A percentile compares a stretch with the other conserved stretches of the same genome.
Evolutionary conservation across 441 rosid species (phyloP).

Genomic region (Corymbia calophylla): DNA sequence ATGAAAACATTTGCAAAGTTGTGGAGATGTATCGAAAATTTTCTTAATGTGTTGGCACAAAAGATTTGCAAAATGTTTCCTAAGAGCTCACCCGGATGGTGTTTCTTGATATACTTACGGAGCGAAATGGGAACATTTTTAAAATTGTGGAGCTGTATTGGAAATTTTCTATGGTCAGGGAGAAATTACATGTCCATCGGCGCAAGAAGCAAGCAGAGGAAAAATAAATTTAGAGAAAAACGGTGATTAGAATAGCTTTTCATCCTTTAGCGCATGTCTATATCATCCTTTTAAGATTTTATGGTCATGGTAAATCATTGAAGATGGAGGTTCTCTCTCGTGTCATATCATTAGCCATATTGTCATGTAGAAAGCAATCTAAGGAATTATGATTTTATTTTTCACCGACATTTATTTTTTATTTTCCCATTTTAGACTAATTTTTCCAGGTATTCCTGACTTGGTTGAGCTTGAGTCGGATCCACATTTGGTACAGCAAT

Average conservation of each 20-base stretch:
- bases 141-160: too few relatives aligned
- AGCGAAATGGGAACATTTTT: too few relatives aligned
- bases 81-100: too few relatives aligned
- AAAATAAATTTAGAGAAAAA: slow-evolving; percentile 16
- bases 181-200: slow-evolving; percentile 35
- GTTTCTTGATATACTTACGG: too few relatives aligned
- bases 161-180: too few relatives aligned
- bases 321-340: neutral
- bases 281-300: neutral
- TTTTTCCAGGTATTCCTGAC: neutral
- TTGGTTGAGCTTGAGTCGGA: neutral
- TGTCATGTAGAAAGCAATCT: neutral
- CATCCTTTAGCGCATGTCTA: too few relatives aligned
- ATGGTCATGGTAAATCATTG: neutral
- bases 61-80: too few relatives aligned
- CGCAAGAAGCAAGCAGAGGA: slow-evolving; percentile 49
- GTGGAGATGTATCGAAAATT: too few relatives aligned
- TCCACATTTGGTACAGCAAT: neutral
- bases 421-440: neutral
- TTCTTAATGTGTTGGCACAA: too few relatives aligned
- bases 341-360: neutral
- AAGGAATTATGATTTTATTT: neutral
- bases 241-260: neutral
- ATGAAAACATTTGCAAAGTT: too few relatives aligned
- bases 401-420: too few relatives aligned